phyloP scores from a whole-genome alignment of 495 filamentous ascomycete species.

The Tuber magnatum region DNA sequence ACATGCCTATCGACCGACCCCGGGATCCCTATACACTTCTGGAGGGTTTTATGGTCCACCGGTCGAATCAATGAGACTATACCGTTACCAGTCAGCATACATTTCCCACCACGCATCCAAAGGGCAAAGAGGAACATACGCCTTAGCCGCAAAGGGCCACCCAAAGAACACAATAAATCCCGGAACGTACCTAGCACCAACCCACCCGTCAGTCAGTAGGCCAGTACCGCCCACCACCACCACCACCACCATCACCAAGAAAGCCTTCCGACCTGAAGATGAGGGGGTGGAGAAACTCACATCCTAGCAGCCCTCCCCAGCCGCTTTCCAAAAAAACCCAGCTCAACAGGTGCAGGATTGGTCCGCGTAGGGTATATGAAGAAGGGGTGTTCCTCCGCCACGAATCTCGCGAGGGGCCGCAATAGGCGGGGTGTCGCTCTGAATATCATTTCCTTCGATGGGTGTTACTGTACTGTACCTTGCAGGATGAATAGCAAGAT shows the following conservation, averaged over 20 bases:
- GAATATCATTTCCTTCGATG: constrained; percentile 3
- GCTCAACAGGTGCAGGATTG: constrained; percentile 11
- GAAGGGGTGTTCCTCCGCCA: constrained; percentile 30
- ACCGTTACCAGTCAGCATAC: not conserved
- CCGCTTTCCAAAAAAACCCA: constrained; percentile 23
- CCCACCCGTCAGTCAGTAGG: not conserved
- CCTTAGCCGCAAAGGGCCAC: constrained; percentile 34
- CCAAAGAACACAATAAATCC: constrained; percentile 28
- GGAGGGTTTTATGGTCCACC: constrained; percentile 21
- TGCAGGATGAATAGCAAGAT: no score
- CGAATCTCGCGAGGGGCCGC: constrained; percentile 16
- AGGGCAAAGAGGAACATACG: constrained; percentile 7
- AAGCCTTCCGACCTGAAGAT: not conserved
- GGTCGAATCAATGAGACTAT: constrained; percentile 16
- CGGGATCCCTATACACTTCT: not conserved
- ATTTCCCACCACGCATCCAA: not conserved
- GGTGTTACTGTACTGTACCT: no score
- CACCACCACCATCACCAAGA: no score
- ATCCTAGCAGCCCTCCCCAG: constrained; percentile 22
- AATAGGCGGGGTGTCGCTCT: constrained; percentile 20
- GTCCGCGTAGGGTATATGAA: constrained; percentile 27
- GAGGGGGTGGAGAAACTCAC: constrained; percentile 7
- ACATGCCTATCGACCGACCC: not conserved
- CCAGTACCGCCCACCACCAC: no score
- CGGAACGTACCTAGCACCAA: constrained; percentile 24